Base-by-base conservation (phyloP, 1,284 basidiomycete species). In the Ustanciosporium gigantosporum region DNA sequence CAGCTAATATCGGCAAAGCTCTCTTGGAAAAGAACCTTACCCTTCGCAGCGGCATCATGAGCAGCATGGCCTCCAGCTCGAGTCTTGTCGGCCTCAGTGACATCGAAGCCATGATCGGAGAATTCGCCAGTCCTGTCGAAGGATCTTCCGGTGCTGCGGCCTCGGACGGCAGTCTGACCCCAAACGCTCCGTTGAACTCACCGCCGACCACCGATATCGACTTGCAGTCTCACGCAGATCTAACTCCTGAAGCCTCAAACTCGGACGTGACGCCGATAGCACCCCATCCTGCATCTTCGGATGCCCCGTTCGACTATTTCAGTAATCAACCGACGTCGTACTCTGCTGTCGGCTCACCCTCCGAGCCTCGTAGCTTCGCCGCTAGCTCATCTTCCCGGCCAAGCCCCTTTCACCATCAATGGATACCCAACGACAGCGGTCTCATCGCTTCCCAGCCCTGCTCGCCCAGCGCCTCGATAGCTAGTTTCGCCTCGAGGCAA, bases 1-100 rank as follows among this genome's bases (percentile, higher is more conserved):
- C 71, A 8, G 71, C 71, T 22, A 64, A 64, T 31, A 71, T 73
- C 21, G 71, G 71, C 36, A 62, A 72, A 31, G 67, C 68, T 2
- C 55, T 73, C 16, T 45, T 73, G n/a, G 66, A 73, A 22, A 73
- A 73, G 58, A 72, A 73, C 22, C 48, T 68, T 3, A 60, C 57
- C 8, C 58, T 73, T 5, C 47, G 65, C 3, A 66, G 60, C 31
- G 65, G 56, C 19, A 65, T 68, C 48, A 49, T 66, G 49, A 41
- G 45, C 14, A 58, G 61, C 41, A 58, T 65, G 40, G 61, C 55
- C 25, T 58, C 55, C 13, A 52, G 46, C 36, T 43, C 50, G 16
- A 59, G 43, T 36, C 46, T 60, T 21, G 55, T 47, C 31, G 52
- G 51, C 15, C 50, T 51, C 15, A 35, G 42, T 19, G 50, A 53